Evolutionary conservation across 2,329 filamentous ascomycete genomes (phyloP), one percentile per base, ranked within the genome.

Genomic region (Fonsecaea multimorphosa): DNA sequence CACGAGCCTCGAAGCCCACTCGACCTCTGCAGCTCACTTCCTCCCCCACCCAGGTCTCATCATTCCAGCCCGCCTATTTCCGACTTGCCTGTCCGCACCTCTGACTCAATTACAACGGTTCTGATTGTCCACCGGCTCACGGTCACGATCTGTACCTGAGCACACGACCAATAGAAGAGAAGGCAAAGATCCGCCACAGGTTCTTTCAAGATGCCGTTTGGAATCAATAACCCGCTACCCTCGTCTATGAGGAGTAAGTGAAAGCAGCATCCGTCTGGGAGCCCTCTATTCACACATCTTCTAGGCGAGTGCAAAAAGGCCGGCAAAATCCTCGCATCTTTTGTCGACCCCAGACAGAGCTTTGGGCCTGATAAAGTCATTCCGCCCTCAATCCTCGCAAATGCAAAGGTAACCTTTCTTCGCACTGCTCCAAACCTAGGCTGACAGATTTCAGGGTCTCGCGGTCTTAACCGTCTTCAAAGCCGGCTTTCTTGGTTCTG

Each of bases 321-420:
- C 77, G 91, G 91, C 76, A 97, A 96, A 84, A 98, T 98, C 75
- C 86, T 99, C 72, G 87, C 91, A 53, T 96, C 93, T 12, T 99
- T 99, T 78, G 87, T 98, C 77, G 95, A 98, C 77, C 95, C 95
- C 22, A 87, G 89, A 76, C 94, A 98, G 82, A 83, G 94, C 22
- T 97, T 98, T 78, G 93, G 94, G 5, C 94, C 95, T 63, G 95
- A 98, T 79, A 98, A 98, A 80, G 89, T 99, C 77, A 99, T 99
- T 73, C 95, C 95, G 57, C 93, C 94, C 7, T 86, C 89, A 59
- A 86, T 99, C 73, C 88, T 99, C 73, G 90, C 91, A 70, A 92
- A 92, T 78, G 95, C 95, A 74, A 97, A 99, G 87, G 91, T 92
- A 80, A 44, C 16, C 22, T 19, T 46, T 38, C 49, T 14, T n/a